Conservation (phyloP, 352 stramenopile species). For the Ophiocytium majus region DNA sequence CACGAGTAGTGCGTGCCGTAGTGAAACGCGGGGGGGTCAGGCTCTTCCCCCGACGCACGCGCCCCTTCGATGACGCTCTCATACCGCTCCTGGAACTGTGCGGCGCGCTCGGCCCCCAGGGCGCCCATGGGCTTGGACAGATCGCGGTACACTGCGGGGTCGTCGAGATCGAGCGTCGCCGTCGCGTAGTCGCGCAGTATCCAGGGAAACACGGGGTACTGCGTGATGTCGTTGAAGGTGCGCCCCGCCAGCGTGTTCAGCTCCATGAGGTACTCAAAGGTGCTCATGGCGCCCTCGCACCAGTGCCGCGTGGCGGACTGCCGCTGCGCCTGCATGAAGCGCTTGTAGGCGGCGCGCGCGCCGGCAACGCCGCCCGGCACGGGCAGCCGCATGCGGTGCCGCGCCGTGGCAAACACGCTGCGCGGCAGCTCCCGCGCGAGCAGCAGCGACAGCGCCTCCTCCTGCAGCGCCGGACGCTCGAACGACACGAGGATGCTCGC, state of each 20-base stretch:
- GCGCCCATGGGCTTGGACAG: constrained; percentile 96
- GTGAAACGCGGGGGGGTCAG: constrained; percentile 88
- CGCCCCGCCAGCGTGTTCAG: constrained; percentile 93
- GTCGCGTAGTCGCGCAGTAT: constrained; percentile 90
- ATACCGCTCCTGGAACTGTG: constrained; percentile 60
- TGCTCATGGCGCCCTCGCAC: constrained; percentile 77
- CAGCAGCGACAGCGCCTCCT: constrained; percentile 44
- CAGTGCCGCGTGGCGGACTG: constrained; percentile 20
- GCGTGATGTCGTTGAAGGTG: constrained; percentile 82
- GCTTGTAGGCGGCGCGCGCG: constrained; percentile 46
- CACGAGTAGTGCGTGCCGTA: constrained; percentile 97
- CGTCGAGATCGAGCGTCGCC: constrained; percentile 76
- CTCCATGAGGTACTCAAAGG: constrained; percentile 96
- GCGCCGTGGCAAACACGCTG: constrained; percentile 41
- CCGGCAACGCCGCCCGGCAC: not conserved
- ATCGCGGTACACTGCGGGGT: constrained; percentile 88
- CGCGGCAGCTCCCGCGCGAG: constrained; percentile 45
- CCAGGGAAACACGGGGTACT: constrained; percentile 99
- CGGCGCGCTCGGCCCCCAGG: constrained; percentile 71
- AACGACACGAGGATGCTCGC: constrained; percentile 52
- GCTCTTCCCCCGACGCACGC: constrained; percentile 42
- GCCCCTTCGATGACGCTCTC: constrained; percentile 53
- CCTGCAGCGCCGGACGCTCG: constrained; percentile 33
- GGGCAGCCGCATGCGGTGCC: constrained; percentile 7
- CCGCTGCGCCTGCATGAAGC: constrained; percentile 44